These are phyloP conservation scores for Scutellaria baicalensis DNA, from an alignment of 257 asterid species.

Conservation along the genomic window DNA sequence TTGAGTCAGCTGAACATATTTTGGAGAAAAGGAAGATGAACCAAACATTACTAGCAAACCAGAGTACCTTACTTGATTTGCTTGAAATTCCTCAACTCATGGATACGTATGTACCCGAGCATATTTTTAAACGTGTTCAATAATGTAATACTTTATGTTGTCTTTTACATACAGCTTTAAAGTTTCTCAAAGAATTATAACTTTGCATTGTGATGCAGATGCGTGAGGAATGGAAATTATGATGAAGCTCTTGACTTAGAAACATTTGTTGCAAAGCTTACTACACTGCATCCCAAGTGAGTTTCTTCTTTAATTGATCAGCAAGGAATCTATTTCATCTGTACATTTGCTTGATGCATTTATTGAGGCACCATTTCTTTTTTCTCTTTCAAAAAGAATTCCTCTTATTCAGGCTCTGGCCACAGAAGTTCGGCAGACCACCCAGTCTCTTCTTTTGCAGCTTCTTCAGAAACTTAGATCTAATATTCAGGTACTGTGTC, in stretches of 20 bases:
- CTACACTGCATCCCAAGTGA: slow-evolving; percentile 94
- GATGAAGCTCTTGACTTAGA: slow-evolving; percentile 98
- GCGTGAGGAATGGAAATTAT: slow-evolving; percentile 92
- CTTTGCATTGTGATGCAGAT: slow-evolving; percentile 38
- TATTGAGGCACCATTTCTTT: slow-evolving; percentile 26
- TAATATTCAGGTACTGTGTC: slow-evolving; percentile 69
- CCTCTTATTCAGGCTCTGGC: slow-evolving; percentile 96
- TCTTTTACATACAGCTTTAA: not conserved
- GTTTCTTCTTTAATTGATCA: slow-evolving; percentile 25
- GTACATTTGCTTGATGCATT: slow-evolving; percentile 20
- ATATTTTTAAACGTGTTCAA: not conserved
- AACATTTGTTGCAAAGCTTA: slow-evolving; percentile 87
- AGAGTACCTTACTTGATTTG: slow-evolving; percentile 92
- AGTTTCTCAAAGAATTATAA: slow-evolving; percentile 15
- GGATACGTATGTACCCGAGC: slow-evolving; percentile 71
- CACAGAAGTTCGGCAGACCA: slow-evolving; percentile 82
- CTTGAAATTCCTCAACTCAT: slow-evolving; percentile 99
- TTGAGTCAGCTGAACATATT: slow-evolving; percentile 78
- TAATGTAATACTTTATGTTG: slow-evolving; percentile 4
- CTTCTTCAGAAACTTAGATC: slow-evolving; percentile 95
- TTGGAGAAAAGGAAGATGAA: slow-evolving; percentile 96
- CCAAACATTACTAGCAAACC: slow-evolving; percentile 78
- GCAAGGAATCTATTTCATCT: slow-evolving; percentile 14
- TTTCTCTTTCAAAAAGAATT: slow-evolving; percentile 53
- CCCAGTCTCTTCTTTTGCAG: slow-evolving; percentile 94